These are phyloP conservation scores for Gaeumannomyces sp. DNA, from an alignment of 2,329 filamentous ascomycete species.

Conservation along the genomic window DNA sequence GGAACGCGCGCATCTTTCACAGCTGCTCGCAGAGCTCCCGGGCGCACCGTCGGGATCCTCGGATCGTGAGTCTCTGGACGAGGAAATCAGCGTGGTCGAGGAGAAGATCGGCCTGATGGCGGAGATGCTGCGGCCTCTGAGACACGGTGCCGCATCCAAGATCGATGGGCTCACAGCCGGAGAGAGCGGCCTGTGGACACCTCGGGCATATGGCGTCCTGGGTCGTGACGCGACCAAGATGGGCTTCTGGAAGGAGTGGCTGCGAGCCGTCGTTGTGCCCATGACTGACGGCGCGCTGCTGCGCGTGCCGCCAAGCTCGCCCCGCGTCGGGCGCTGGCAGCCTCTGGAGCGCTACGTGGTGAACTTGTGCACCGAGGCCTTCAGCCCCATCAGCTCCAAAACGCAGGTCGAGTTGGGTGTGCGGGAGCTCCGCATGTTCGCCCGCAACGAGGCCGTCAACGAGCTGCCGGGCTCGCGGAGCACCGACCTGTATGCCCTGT, in stretches of 20 bases:
- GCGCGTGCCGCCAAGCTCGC: constrained; percentile 80
- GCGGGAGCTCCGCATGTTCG: constrained; percentile 84
- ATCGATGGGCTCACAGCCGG: constrained; percentile 95
- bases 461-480: constrained; percentile 89
- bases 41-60: constrained; percentile 72
- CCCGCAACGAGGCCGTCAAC: constrained; percentile 85
- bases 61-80: constrained; percentile 78
- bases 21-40: constrained; percentile 77
- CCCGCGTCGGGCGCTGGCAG: constrained; percentile 89
- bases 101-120: constrained; percentile 98
- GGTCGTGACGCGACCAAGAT: constrained; percentile 78
- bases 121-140: constrained; percentile 83
- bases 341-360: constrained; percentile 94
- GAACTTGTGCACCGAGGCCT: constrained; percentile 91
- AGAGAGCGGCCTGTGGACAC: constrained; percentile 93
- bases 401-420: constrained; percentile 92
- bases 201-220: constrained; percentile 85
- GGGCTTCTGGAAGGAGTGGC: constrained; percentile 97
- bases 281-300: constrained; percentile 86
- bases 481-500: constrained; percentile 87
- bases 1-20: constrained; percentile 84
- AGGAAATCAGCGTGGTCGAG: constrained; percentile 91
- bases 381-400: constrained; percentile 85
- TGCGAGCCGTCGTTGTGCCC: constrained; percentile 85
- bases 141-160: constrained; percentile 91